Base-by-base conservation (phyloP, 2,329 filamentous ascomycete genomes). In the Hypoxylon sp. region DNA sequence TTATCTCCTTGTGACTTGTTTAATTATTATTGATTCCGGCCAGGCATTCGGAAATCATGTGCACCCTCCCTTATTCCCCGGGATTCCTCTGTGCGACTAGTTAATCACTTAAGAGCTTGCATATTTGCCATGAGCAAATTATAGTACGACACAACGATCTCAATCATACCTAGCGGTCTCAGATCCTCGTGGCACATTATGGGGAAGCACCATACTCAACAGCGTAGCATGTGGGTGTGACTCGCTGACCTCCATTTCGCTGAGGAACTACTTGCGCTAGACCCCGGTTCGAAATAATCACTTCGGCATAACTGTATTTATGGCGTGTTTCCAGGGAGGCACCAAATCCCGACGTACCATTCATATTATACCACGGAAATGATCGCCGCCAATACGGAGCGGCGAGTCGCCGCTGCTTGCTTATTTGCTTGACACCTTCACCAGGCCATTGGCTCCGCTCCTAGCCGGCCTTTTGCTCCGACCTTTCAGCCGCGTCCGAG, bases 91-190 rank as follows among this genome's bases (percentile, higher is more conserved):
- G 51, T 67, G 29, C 29, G 13, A 51, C 33, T 54, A 13, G 39
- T 26, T 47, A 14, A 31, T 35, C n/a, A 59, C 35, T 39, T 55
- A n/a, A 47, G 14, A 31, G 11, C 19, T 9, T n/a, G 46, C 46
- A 42, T 31, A 44, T 65, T 39, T 31, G 4, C 31, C n/a, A 39
- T 46, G 42, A 39, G 52, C 24, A 52, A 54, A 13, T 35, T 39
- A 59, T 42, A 22, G 52, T 63, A 59, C 51, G 46, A 56, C 54
- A 42, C 24, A 53, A 63, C 19, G 54, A 63, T 63, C 58, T 63
- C 22, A 60, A 66, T 51, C 46, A 48, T 57, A 51, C 55, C 66
- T 56, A 52, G 26, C 29, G 50, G 58, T 68, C 58, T 66, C 33
- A 68, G 58, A 69, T 69, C 51, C 24, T 39, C 26, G 48, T 56